Evolutionary conservation across 371 early-diverging fungal species (phyloP).

Genomic region (Choanephora cucurbitarum): DNA sequence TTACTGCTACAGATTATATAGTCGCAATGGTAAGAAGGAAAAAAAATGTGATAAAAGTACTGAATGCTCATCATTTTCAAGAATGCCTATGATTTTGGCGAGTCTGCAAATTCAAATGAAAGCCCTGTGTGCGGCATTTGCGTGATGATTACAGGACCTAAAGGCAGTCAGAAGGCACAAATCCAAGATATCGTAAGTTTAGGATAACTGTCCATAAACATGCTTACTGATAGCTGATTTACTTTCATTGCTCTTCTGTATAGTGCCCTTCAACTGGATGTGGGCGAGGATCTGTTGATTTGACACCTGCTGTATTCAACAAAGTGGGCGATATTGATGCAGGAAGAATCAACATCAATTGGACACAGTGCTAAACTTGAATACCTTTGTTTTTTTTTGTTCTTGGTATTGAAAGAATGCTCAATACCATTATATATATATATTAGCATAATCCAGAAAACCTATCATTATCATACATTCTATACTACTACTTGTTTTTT

Average conservation of each 20-base stretch:
- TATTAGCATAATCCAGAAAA: no score
- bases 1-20: constrained; percentile 41
- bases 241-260: not conserved
- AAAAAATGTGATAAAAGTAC: not conserved
- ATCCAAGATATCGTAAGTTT: constrained; percentile 46
- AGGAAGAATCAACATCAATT: constrained; percentile 44
- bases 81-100: constrained; percentile 47
- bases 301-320: constrained; percentile 46
- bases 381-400: no score
- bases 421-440: no score
- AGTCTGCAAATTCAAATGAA: constrained; percentile 40
- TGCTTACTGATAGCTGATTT: not conserved
- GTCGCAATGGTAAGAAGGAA: constrained; percentile 38
- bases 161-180: constrained; percentile 40
- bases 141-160: constrained; percentile 39
- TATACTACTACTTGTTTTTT: no score
- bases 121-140: constrained; percentile 50
- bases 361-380: constrained; percentile 38
- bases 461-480: no score
- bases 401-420: no score
- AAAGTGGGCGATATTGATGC: constrained; percentile 34
- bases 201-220: no score
- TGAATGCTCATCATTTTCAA: constrained; percentile 8
- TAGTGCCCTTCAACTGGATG: constrained; percentile 44
- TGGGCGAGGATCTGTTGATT: constrained; percentile 45